These are phyloP conservation scores for Ophiocordyceps camponoti-rufipedis DNA, from an alignment of 2,329 filamentous ascomycete species.

Conservation along the genomic window DNA sequence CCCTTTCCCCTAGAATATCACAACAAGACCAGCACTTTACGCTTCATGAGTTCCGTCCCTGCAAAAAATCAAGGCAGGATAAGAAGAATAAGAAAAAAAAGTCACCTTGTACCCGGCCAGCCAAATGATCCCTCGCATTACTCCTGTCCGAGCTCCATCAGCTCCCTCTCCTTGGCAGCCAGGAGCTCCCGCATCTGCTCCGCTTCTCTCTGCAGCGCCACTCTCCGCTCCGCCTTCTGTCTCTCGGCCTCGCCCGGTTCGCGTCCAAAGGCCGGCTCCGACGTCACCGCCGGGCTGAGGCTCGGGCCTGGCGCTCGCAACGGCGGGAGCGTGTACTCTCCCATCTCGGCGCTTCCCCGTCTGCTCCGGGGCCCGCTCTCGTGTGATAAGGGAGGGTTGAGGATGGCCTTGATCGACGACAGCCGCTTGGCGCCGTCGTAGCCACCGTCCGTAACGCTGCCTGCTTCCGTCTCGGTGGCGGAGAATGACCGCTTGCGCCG, in stretches of 20 bases:
- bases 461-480: constrained; percentile 32
- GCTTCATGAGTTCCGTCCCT: not conserved
- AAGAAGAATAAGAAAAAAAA: not conserved
- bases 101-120: not conserved
- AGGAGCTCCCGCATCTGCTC: constrained; percentile 59
- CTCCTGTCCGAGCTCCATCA: constrained; percentile 21
- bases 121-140: not conserved
- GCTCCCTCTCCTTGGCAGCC: constrained; percentile 54
- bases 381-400: constrained; percentile 37
- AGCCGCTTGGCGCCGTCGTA: constrained; percentile 40
- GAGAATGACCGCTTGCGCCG: constrained; percentile 53
- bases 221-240: constrained; percentile 41
- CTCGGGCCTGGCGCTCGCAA: constrained; percentile 24
- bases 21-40: not conserved
- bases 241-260: constrained; percentile 25
- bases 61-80: not conserved
- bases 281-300: constrained; percentile 17
- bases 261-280: constrained; percentile 8
- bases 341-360: constrained; percentile 16
- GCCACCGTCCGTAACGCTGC: constrained; percentile 16
- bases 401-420: constrained; percentile 58
- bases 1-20: too few relatives aligned
- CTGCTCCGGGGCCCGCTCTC: constrained; percentile 7
- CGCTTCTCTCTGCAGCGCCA: constrained; percentile 51
- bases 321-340: constrained; percentile 22